phyloP scores from a whole-genome alignment of 192 early-diverging fungal genomes.

The Coemansia sp. region DNA sequence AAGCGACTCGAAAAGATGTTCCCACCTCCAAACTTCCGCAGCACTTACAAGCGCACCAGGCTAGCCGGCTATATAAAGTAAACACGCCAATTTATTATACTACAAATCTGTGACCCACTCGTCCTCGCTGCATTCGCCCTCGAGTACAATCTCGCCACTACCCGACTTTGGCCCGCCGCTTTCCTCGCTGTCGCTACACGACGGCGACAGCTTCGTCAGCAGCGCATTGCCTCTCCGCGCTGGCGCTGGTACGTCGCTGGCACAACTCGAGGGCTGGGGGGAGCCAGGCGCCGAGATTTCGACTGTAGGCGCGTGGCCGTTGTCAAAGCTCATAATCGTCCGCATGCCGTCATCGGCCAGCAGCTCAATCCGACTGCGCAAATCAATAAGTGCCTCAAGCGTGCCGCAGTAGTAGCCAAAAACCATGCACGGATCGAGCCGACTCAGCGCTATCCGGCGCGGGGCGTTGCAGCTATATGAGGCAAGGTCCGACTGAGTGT shows the following conservation, averaged over 20 bases:
- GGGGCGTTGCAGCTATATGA: constrained; percentile 84
- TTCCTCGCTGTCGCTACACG: constrained; percentile 16
- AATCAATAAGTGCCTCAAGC: constrained; percentile 36
- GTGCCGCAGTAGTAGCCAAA: constrained; percentile 77
- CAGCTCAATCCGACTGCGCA: constrained; percentile 47
- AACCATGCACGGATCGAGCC: constrained; percentile 93
- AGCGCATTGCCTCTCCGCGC: not conserved
- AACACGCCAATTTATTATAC: not conserved
- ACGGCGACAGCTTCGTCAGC: constrained; percentile 11
- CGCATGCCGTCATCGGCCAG: constrained; percentile 45
- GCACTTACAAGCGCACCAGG: constrained; percentile 44
- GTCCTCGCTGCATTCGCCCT: constrained; percentile 35
- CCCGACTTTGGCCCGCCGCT: constrained; percentile 7
- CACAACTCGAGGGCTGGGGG: not conserved
- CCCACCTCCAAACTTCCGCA: constrained; percentile 48
- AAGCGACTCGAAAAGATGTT: constrained; percentile 36
- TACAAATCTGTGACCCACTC: constrained; percentile 50
- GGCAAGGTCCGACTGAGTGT: constrained; percentile 62
- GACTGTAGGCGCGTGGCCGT: constrained; percentile 30
- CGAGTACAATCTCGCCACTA: constrained; percentile 28
- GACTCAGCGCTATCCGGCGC: constrained; percentile 71
- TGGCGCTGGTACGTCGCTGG: not conserved
- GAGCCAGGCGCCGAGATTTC: not conserved
- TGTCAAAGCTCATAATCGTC: constrained; percentile 44
- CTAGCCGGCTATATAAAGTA: constrained; percentile 31